Evolutionary conservation across 2,329 filamentous ascomycete genomes (phyloP), one percentile per base, ranked within the genome.

Genomic region (Tolypocladium cylindrosporum): DNA sequence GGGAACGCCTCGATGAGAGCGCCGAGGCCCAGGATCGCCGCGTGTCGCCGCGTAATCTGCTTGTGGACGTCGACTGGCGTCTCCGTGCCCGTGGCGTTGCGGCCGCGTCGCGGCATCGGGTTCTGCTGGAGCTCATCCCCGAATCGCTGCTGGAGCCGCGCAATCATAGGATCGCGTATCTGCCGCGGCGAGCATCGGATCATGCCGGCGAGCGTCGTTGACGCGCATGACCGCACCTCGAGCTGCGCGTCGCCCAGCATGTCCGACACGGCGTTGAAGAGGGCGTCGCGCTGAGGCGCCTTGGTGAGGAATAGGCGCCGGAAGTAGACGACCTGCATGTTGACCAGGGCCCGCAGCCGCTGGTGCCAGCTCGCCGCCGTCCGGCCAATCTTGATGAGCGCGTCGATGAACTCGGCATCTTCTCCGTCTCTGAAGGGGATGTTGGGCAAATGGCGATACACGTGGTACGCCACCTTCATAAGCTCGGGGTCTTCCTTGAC

Each of bases 291-390:
- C 70, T 96, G 88, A 9, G 81, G 75, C 8, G 82, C 78, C 39
- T 85, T 83, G 64, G 95, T 89, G 36, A 97, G 78, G 79, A 99
- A 99, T 42, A 99, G 82, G 34, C 93, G 89, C 55, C 94, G 88
- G 84, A 97, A 99, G 77, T 97, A 99, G 65, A 99, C 88, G 63
- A 97, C 93, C 68, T 99, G 95, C 79, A 99, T 97, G 74, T 97
- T 97, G 75, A 99, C 92, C 64, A 99, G 84, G 50, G 96, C 91
- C 34, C 95, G 86, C 43, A 99, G 81, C 53, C 94, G 89, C 75
- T 99, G 94, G 72, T 99, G 94, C 94, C 94, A 99, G 58, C 90
- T 94, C 3, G 85, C 76, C 1, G 92, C 90, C 9, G 84, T 88
- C 66, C 87, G 89, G 53, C 94, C 94, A 54, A 99, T 94, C 57